phyloP scores from a whole-genome alignment of 208 protist genomes.

The Balamuthia mandrillaris region DNA sequence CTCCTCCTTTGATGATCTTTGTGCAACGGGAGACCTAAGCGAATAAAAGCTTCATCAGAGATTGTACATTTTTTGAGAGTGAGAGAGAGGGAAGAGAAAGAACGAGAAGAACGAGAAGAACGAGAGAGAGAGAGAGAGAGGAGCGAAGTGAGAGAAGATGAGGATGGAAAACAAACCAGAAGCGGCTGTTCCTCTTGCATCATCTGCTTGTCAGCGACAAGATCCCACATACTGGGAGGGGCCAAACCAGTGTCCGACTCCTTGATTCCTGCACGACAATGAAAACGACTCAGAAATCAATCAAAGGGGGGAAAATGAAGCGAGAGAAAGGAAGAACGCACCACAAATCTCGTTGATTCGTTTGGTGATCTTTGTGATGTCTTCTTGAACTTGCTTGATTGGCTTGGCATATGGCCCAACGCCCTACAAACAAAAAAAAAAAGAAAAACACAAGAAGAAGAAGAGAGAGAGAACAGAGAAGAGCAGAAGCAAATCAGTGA shows the following conservation, averaged over 20 bases:
- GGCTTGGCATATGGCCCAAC: constrained; percentile 89
- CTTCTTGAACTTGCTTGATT: constrained; percentile 95
- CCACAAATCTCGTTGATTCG: constrained; percentile 88
- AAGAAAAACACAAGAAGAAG: not conserved
- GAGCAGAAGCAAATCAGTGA: too few relatives aligned
- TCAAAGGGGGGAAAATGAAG: too few relatives aligned
- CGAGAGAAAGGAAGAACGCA: too few relatives aligned
- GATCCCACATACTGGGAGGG: constrained; percentile 96
- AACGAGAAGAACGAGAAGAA: too few relatives aligned
- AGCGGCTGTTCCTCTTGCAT: constrained; percentile 94
- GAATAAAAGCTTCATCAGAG: not conserved
- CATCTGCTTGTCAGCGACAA: constrained; percentile 94
- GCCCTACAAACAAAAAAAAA: constrained; percentile 54
- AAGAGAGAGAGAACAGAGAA: too few relatives aligned
- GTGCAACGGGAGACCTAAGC: constrained; percentile 92
- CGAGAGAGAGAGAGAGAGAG: too few relatives aligned
- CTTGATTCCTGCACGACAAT: too few relatives aligned
- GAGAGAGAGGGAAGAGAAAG: too few relatives aligned
- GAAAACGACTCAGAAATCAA: too few relatives aligned
- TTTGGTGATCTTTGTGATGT: constrained; percentile 91
- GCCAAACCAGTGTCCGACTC: constrained; percentile 99
- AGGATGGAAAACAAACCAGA: constrained; percentile 72
- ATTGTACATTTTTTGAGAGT: too few relatives aligned
- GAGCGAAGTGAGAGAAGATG: not conserved
- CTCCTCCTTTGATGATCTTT: constrained; percentile 95